phyloP scores from a whole-genome alignment of 345 rosid species.

The Eucalyptus erythrocorys region DNA sequence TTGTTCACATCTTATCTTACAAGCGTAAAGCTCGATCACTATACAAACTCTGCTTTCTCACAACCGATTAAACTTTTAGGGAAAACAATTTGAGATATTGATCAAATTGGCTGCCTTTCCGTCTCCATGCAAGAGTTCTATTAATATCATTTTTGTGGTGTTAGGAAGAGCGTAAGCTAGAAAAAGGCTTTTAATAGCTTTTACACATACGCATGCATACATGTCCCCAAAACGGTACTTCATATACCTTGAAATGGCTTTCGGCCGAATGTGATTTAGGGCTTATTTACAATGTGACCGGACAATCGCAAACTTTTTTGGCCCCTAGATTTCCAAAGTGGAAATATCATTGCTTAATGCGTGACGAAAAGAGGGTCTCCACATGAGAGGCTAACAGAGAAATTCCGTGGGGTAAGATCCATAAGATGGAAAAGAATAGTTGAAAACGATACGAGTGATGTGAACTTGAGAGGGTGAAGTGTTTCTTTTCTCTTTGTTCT shows the following conservation, averaged over 20 bases:
- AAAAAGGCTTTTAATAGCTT: not conserved
- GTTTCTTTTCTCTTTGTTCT: not conserved
- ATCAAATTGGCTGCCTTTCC: not conserved
- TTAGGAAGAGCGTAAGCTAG: not conserved
- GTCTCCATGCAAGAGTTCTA: not conserved
- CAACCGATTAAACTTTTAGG: not conserved
- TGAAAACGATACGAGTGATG: not conserved
- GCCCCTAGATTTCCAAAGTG: not conserved
- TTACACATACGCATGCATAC: not conserved
- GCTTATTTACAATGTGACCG: not conserved
- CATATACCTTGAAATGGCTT: not conserved
- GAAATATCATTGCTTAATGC: not conserved
- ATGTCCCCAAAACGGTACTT: not conserved
- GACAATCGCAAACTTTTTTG: not conserved
- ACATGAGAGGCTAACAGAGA: not conserved
- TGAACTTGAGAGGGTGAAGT: not conserved
- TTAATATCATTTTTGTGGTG: not conserved
- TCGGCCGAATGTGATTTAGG: not conserved
- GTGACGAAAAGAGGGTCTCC: not conserved
- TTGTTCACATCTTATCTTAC: not conserved
- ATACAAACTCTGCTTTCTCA: rapidly evolving
- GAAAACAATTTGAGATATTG: rapidly evolving
- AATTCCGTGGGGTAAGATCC: not conserved
- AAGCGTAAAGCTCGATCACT: rapidly evolving
- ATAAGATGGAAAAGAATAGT: not conserved